A percentile compares a stretch with the other conserved stretches of the same genome.
phyloP scores from a whole-genome alignment of 108 stramenopile species.

The Schizochytrium sp. region DNA sequence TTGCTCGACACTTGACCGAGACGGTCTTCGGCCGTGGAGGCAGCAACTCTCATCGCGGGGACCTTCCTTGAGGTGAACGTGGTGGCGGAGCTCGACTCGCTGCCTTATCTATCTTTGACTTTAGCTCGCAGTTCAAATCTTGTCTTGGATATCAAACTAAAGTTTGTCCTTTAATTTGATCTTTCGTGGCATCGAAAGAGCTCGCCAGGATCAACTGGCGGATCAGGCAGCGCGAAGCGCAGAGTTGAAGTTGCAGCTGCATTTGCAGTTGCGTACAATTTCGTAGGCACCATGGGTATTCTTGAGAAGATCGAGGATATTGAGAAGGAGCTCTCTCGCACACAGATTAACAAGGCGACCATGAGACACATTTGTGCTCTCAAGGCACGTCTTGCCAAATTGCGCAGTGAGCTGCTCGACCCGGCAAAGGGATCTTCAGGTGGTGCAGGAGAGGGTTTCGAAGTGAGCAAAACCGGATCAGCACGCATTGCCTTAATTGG shows the following conservation, averaged over 20 bases:
- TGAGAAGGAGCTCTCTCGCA: conserved; percentile 95
- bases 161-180: no score
- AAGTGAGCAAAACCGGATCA: conserved; percentile 92
- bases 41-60: no score
- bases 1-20: no score
- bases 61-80: no score
- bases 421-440: conserved; percentile 76
- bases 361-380: conserved; percentile 88
- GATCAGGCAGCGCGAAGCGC: no score
- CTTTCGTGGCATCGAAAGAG: no score
- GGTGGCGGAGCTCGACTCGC: no score
- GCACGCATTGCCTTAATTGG: conserved; percentile 96
- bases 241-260: neutral
- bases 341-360: conserved; percentile 83
- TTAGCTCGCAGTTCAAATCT: no score
- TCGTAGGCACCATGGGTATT: conserved; percentile 75
- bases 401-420: conserved; percentile 91
- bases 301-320: conserved; percentile 93
- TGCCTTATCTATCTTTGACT: no score
- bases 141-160: no score
- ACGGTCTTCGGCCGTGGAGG: no score
- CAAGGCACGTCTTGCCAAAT: conserved; percentile 96
- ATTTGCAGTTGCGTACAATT: neutral
- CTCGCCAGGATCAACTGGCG: no score
- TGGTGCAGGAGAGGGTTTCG: conserved; percentile 82